Evolutionary conservation across 352 stramenopile species (phyloP).

Genomic region (Phytopythium kandeliae): DNA sequence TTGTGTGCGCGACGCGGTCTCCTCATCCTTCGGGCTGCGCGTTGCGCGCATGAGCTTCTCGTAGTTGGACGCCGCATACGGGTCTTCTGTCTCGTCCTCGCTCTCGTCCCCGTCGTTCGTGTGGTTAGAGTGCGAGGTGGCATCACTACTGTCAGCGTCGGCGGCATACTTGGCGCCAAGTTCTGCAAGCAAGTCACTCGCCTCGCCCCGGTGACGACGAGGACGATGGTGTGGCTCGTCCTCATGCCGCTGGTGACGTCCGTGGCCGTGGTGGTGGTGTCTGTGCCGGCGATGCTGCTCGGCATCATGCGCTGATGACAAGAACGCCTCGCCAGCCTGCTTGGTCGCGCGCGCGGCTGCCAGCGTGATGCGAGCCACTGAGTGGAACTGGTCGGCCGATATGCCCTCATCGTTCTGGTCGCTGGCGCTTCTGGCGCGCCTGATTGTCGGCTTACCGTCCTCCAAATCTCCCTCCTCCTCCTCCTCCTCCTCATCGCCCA

Average conservation of each 20-base stretch:
- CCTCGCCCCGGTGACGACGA: slow-evolving; percentile 1
- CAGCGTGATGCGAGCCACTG: slow-evolving; percentile 57
- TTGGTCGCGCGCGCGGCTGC: slow-evolving; percentile 47
- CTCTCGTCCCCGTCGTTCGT: slow-evolving; percentile 8
- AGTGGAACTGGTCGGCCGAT: slow-evolving; percentile 47
- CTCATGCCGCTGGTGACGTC: not conserved
- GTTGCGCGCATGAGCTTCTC: slow-evolving; percentile 47
- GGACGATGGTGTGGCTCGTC: not conserved
- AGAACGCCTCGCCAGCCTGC: slow-evolving; percentile 49
- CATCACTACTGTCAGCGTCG: not conserved
- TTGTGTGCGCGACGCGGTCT: not conserved
- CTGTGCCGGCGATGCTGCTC: slow-evolving; percentile 2
- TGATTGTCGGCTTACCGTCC: not conserved
- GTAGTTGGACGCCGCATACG: slow-evolving; percentile 57
- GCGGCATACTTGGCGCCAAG: not conserved
- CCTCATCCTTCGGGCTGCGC: slow-evolving; percentile 9
- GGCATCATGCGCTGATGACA: slow-evolving; percentile 39
- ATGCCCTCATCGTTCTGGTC: slow-evolving; percentile 21
- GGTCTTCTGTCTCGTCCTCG: slow-evolving; percentile 24
- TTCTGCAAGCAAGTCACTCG: slow-evolving; percentile 3
- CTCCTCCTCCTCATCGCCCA: not conserved
- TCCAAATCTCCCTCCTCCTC: not conserved
- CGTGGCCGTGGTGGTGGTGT: not conserved
- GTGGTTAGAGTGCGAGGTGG: slow-evolving; percentile 1
- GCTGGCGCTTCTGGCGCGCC: not conserved